Conservation (phyloP, 108 stramenopile species). For the Nannochloropsis salina region DNA sequence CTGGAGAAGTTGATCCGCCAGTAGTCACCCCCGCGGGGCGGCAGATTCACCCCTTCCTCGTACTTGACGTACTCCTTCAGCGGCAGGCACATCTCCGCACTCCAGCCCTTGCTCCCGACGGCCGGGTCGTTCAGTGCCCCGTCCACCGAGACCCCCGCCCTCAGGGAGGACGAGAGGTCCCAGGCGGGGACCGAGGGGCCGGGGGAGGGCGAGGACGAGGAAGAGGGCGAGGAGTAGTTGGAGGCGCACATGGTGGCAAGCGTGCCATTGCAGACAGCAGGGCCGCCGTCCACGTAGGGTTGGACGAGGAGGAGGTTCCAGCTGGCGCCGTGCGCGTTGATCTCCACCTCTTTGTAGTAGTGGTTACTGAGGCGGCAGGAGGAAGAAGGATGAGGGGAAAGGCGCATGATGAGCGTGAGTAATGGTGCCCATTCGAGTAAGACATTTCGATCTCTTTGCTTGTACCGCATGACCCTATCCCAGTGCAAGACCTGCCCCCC, state of each 20-base stretch:
- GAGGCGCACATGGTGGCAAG: not conserved
- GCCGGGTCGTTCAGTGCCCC: slow-evolving; percentile 21
- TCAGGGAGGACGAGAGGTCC: not conserved
- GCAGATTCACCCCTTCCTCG: not conserved
- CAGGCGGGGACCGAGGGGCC: not conserved
- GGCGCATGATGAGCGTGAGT: too few species aligned
- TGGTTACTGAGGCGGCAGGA: slow-evolving; percentile 48
- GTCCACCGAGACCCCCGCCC: not conserved
- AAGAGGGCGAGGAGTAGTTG: not conserved
- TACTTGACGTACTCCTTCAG: slow-evolving; percentile 8
- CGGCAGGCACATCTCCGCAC: slow-evolving; percentile 21
- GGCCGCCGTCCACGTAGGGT: slow-evolving; percentile 72
- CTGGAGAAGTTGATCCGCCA: slow-evolving; percentile 30
- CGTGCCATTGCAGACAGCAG: slow-evolving; percentile 60
- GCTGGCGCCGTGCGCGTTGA: slow-evolving; percentile 71
- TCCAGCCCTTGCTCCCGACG: not conserved
- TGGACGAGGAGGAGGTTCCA: slow-evolving; percentile 78
- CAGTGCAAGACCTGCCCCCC: too few species aligned
- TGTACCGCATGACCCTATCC: too few species aligned
- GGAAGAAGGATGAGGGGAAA: too few species aligned
- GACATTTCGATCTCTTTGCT: too few species aligned
- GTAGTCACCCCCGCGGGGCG: not conserved
- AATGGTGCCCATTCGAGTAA: too few species aligned
- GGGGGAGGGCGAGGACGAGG: not conserved
- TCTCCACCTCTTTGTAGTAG: slow-evolving; percentile 78